Percentiles rank a stretch among this genome's conserved stretches.
Evolutionary conservation across 2,329 filamentous ascomycete genomes (phyloP).

Genomic region (Lecanicillium sp.): DNA sequence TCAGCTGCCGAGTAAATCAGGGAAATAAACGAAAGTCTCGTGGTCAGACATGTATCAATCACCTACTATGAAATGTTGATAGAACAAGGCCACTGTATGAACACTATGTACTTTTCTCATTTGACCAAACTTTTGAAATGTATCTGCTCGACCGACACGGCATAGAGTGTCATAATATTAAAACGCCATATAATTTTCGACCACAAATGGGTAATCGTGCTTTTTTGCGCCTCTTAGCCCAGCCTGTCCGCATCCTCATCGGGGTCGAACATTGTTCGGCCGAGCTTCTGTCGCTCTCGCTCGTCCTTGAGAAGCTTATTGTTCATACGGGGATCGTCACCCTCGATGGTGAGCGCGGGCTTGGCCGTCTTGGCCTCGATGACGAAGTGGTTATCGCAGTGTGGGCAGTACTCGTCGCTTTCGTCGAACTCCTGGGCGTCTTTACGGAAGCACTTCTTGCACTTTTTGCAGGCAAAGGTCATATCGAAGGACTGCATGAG

Average conservation of each 20-base stretch:
- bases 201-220: not conserved
- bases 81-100: constrained; percentile 20
- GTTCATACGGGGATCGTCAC: constrained; percentile 82
- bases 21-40: constrained; percentile 18
- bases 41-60: constrained; percentile 7
- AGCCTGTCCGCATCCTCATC: constrained; percentile 68
- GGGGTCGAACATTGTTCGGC: constrained; percentile 68
- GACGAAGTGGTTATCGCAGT: constrained; percentile 98
- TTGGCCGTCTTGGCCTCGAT: constrained; percentile 83
- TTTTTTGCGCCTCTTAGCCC: constrained; percentile 45
- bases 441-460: constrained; percentile 96
- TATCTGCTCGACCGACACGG: too few relatives aligned
- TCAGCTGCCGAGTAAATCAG: constrained; percentile 27
- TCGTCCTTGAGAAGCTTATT: constrained; percentile 91
- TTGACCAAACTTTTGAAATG: not conserved
- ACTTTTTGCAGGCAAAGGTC: constrained; percentile 97
- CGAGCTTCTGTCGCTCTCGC: constrained; percentile 52
- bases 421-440: constrained; percentile 90
- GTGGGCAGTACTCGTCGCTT: constrained; percentile 95
- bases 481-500: constrained; percentile 79
- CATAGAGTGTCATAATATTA: not conserved
- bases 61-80: constrained; percentile 23
- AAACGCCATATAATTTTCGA: not conserved
- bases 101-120: constrained; percentile 9
- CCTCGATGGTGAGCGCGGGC: constrained; percentile 77